Conservation (phyloP, 177 flowering plant species). For the Vitis hybrid region DNA sequence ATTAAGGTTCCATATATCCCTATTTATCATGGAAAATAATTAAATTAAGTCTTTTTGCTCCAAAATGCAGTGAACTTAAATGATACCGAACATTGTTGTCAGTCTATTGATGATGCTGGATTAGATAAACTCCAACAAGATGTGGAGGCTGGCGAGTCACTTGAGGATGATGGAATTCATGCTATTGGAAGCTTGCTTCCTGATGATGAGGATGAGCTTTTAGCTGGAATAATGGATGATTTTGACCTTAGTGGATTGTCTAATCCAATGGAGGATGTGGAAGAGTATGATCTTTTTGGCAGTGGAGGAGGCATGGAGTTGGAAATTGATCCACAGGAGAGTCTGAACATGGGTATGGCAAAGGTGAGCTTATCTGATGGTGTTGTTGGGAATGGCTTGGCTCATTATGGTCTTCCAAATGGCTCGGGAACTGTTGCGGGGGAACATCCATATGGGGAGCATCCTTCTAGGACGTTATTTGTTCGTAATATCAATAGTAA, state of each 20-base stretch:
- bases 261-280: slow-evolving; percentile 60
- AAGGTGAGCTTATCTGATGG: slow-evolving; percentile 44
- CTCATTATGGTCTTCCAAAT: slow-evolving; percentile 46
- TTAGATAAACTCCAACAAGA: slow-evolving; percentile 29
- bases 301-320: slow-evolving; percentile 88
- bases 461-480: slow-evolving; percentile 84
- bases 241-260: slow-evolving; percentile 63
- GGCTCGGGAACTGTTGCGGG: slow-evolving; percentile 70
- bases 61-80: slow-evolving; percentile 46
- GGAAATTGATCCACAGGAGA: slow-evolving; percentile 57
- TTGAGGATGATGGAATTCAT: slow-evolving; percentile 36
- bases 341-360: slow-evolving; percentile 37
- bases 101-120: slow-evolving; percentile 43
- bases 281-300: slow-evolving; percentile 70
- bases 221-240: slow-evolving; percentile 76
- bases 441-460: slow-evolving; percentile 85
- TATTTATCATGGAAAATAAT: not conserved
- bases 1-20: not conserved
- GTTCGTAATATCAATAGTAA: slow-evolving; percentile 84
- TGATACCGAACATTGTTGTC: slow-evolving; percentile 26
- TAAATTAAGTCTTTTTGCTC: slow-evolving; percentile 9
- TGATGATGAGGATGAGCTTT: slow-evolving; percentile 77
- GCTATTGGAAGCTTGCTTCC: slow-evolving; percentile 63
- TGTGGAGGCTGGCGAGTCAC: slow-evolving; percentile 30
- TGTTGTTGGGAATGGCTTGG: slow-evolving; percentile 43